Percentiles rank a stretch among this genome's conserved stretches.
Conservation (phyloP, 192 early-diverging fungal species). For the Thamnidium elegans region DNA sequence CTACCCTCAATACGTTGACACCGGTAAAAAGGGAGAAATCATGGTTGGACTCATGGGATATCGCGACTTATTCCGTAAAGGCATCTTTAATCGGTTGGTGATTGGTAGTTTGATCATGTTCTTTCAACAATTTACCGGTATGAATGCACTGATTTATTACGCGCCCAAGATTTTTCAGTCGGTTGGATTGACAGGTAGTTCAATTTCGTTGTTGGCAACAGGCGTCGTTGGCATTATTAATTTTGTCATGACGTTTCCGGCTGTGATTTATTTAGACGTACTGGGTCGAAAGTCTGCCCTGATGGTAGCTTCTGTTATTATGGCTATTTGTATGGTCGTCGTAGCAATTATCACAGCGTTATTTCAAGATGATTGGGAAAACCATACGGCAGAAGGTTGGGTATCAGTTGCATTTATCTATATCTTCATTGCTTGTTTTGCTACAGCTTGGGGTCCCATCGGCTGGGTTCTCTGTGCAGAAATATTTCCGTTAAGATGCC, state of each 20-base stretch:
- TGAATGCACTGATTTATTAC: constrained; percentile 78
- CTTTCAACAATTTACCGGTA: constrained; percentile 72
- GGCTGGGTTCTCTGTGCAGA: constrained; percentile 70
- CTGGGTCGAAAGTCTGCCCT: constrained; percentile 68
- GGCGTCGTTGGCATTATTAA: constrained; percentile 74
- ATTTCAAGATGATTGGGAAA: constrained; percentile 34
- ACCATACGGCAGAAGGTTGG: constrained; percentile 24
- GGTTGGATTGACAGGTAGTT: constrained; percentile 45
- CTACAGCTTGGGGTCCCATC: constrained; percentile 53
- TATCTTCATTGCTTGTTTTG: constrained; percentile 69
- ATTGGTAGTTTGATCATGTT: constrained; percentile 56
- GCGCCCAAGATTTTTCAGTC: constrained; percentile 60
- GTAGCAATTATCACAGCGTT: constrained; percentile 42
- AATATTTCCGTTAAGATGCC: constrained; percentile 69
- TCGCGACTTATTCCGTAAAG: constrained; percentile 44
- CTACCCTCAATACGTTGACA: constrained; percentile 25
- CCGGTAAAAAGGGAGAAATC: constrained; percentile 1
- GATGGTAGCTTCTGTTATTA: constrained; percentile 53
- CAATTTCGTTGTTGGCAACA: constrained; percentile 49
- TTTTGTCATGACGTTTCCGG: constrained; percentile 69
- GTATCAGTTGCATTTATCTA: constrained; percentile 62
- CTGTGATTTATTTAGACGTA: constrained; percentile 66
- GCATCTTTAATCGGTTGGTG: constrained; percentile 51
- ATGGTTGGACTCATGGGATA: constrained; percentile 34
- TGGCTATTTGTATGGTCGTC: constrained; percentile 26